Evolutionary conservation across 139 green algal species (phyloP), one percentile per base, ranked within the genome.

Genomic region (Eudorina sp.): DNA sequence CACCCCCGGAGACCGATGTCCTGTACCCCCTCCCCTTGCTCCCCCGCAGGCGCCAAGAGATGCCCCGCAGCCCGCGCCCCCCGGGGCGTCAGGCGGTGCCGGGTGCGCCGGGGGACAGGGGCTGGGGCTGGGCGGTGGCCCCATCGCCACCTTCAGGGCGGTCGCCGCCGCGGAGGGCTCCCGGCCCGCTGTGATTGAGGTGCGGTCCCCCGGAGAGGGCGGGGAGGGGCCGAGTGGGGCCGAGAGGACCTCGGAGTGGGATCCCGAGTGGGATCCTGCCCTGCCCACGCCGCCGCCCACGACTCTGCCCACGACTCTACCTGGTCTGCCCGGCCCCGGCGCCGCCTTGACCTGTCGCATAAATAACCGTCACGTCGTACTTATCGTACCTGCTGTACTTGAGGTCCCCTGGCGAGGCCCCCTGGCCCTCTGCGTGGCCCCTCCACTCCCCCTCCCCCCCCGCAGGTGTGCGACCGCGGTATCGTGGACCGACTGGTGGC

Each of bases 401-500:
- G n/a, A n/a, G n/a, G n/a, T n/a, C n/a, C n/a, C n/a, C n/a, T n/a
- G n/a, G n/a, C n/a, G n/a, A n/a, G n/a, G n/a, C n/a, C n/a, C n/a
- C n/a, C n/a, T n/a, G 4, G 4, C 23, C 41, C 41, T 25, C 41
- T 11, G 41, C 19, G 29, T 64, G 46, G 29, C n/a, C 13, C 21
- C 46, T 19, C 46, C 46, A 16, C 46, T 1, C 9, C 55, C 11
- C 21, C 6, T 3, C 77, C 46, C 34, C 36, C 23, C 53, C 38
- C 55, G 5, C 40, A 87, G 81, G 81, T 87, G 4, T 48, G 64
- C n/a, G 81, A 87, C 62, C 45, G 31, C 0, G 81, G 81, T 31
- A 87, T 87, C 64, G 81, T 87, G 81, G 81, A 87, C 46, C 64
- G 81, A 13, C 60, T 87, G 81, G 81, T 87, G 64, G 81, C 81